Percentiles rank a stretch among this genome's conserved stretches.
These are phyloP conservation scores for Reutealis trisperma DNA, from an alignment of 345 rosid species.

Conservation along the genomic window DNA sequence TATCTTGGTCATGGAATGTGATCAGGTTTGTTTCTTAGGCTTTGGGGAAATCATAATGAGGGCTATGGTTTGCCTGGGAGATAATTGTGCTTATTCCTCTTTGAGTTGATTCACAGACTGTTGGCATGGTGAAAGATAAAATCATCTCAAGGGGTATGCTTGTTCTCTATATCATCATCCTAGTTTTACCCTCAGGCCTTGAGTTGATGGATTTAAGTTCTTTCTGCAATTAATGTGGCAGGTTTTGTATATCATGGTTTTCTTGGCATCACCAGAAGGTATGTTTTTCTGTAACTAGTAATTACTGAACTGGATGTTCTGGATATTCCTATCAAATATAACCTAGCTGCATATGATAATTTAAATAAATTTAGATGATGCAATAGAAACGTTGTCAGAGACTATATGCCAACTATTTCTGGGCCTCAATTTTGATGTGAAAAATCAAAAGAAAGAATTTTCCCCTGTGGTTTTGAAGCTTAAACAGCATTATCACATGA, in stretches of 20 bases:
- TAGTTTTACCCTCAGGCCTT: conserved; percentile 6
- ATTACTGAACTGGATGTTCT: conserved; percentile 4
- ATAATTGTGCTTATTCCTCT: conserved; percentile 18
- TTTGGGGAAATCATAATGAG: conserved; percentile 18
- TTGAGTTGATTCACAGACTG: conserved; percentile 11
- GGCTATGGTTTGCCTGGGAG: conserved; percentile 25
- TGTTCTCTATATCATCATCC: conserved; percentile 20
- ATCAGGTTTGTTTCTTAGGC: conserved; percentile 33
- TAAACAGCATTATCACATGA: neutral
- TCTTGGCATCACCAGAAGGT: conserved; percentile 25
- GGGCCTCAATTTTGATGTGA: neutral
- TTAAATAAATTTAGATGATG: neutral
- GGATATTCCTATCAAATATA: neutral
- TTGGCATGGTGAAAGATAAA: conserved; percentile 6
- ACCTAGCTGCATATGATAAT: conserved; percentile 1
- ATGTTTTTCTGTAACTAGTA: conserved; percentile 26
- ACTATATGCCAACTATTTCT: neutral
- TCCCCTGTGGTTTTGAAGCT: neutral
- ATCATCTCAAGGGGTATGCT: conserved; percentile 26
- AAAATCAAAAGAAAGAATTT: neutral
- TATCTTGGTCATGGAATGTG: conserved; percentile 25
- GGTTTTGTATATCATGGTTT: conserved; percentile 29
- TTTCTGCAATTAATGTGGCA: conserved; percentile 28
- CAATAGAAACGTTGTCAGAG: neutral
- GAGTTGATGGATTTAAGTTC: conserved; percentile 19